Base-by-base conservation (phyloP, 202 grass and related monocot genomes). In the Bolboschoenoplectus hybrid region DNA sequence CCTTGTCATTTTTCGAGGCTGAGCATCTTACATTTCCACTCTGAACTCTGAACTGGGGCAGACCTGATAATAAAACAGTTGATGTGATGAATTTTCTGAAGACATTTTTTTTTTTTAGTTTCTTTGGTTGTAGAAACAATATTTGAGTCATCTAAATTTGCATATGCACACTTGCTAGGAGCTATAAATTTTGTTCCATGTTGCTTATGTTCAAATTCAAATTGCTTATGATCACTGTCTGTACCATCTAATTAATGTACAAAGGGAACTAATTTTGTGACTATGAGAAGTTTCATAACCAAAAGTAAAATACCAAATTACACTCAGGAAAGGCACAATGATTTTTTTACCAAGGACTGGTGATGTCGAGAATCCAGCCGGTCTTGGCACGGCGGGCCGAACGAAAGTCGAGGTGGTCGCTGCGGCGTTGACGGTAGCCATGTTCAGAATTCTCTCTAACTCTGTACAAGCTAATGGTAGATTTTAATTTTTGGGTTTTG, bases 351-450 rank as follows among this genome's bases (percentile, higher is more conserved):
- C 91, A 80, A 90, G 83, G 36, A 84, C 87, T 53, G 81, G 81
- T 67, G 87, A 84, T 47, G 67, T 41, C 44, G 86, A 64, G 67
- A 66, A 19, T 50, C 81, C 45, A 67, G 74, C 34, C 11, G 89
- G 61, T 86, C 83, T 82, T 80, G 88, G 62, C 64, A 88, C 41
- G 34, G 85, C 87, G 19, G 87, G 71, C 17, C 88, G 88, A 82
- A 86, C 87, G 34, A 94, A 89, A 84, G 88, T 74, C 80, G 88
- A 56, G 82, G 91, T 88, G 64, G 87, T 62, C 39, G 85, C 46
- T 83, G 91, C 81, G 83, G 90, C 87, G 51, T 86, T 91, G 84
- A 97, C 57, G 88, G 83, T 87, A 73, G 90, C 90, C 91, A 94
- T 94, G 65, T 45, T 44, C 53, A 71, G 13, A 61, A 43, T 6